A percentile compares a stretch with the other conserved stretches of the same genome.
These are phyloP conservation scores for Hypoxylon trugodes DNA, from an alignment of 495 filamentous ascomycete genomes.

Conservation along the genomic window DNA sequence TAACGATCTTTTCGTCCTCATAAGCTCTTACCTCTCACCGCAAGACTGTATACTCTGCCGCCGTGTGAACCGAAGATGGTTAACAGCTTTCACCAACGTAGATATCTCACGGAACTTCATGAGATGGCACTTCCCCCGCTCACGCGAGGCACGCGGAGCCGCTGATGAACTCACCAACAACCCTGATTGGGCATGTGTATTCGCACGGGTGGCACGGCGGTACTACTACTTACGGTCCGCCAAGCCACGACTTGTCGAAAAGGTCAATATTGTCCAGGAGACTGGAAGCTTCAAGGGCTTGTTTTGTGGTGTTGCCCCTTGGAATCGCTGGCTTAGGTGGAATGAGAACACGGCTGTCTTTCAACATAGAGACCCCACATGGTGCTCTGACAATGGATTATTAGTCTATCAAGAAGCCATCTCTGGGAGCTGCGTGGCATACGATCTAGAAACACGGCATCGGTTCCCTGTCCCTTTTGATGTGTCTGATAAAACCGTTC, in stretches of 20 bases:
- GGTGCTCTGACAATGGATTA: slow-evolving; percentile 64
- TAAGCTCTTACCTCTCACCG: slow-evolving; percentile 61
- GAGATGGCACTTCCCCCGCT: slow-evolving; percentile 62
- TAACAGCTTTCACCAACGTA: slow-evolving; percentile 61
- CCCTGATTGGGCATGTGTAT: slow-evolving; percentile 54
- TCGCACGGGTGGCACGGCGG: slow-evolving; percentile 63
- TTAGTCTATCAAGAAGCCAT: slow-evolving; percentile 63
- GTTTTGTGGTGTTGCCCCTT: slow-evolving; percentile 58
- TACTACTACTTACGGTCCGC: slow-evolving; percentile 64
- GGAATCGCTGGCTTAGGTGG: slow-evolving; percentile 64
- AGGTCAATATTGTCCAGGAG: slow-evolving; percentile 44
- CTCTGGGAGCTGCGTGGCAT: slow-evolving; percentile 52
- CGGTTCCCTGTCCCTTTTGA: slow-evolving; percentile 64
- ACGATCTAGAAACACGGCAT: slow-evolving; percentile 61
- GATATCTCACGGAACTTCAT: slow-evolving; percentile 56
- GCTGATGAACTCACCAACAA: slow-evolving; percentile 19
- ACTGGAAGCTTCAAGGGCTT: slow-evolving; percentile 31
- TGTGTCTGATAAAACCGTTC: slow-evolving; percentile 60
- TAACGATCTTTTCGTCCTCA: slow-evolving; percentile 61
- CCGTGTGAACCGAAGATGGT: slow-evolving; percentile 64
- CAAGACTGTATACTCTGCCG: slow-evolving; percentile 63
- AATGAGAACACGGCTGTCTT: slow-evolving; percentile 52
- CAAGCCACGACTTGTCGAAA: slow-evolving; percentile 59
- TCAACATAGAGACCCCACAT: slow-evolving; percentile 63
- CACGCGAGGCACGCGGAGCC: slow-evolving; percentile 59